A percentile compares a stretch with the other conserved stretches of the same genome.
These are phyloP conservation scores for Piper betle DNA, from an alignment of 164 flowering plant genomes.

Conservation along the genomic window DNA sequence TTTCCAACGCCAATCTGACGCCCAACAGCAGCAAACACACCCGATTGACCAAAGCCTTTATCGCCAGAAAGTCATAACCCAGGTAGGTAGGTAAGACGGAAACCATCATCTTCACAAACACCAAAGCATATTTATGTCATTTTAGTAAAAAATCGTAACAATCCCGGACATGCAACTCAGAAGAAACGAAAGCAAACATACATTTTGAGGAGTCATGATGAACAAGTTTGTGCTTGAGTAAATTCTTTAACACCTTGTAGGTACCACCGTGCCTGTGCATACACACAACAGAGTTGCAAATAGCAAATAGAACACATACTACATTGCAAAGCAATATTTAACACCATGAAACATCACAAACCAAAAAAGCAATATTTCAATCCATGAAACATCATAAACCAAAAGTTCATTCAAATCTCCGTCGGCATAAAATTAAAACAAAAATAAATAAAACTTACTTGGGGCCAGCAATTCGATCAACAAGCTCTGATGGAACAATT, in stretches of 20 bases:
- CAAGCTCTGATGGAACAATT: conserved; percentile 74
- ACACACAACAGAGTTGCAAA: too few relatives aligned
- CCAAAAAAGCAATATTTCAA: not conserved
- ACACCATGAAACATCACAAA: too few relatives aligned
- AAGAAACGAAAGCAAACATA: conserved; percentile 14
- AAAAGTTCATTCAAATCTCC: not conserved
- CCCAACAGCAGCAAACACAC: conserved; percentile 68
- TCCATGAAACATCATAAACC: not conserved
- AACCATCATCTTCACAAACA: conserved; percentile 65
- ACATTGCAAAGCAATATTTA: too few relatives aligned
- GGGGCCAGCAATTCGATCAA: conserved; percentile 73
- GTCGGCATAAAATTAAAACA: not conserved
- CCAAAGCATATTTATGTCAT: not conserved
- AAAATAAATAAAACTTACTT: conserved; percentile 30
- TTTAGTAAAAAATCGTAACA: not conserved
- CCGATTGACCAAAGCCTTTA: conserved; percentile 87
- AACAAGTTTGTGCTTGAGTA: conserved; percentile 76
- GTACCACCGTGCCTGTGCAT: conserved; percentile 80
- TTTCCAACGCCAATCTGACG: conserved; percentile 93
- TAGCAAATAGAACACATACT: too few relatives aligned
- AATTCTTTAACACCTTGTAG: conserved; percentile 82
- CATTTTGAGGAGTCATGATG: conserved; percentile 96
- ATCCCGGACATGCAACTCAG: not conserved
- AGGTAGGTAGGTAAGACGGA: conserved; percentile 89
- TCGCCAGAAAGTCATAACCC: conserved; percentile 91